Evolutionary conservation across 306 rosid species (phyloP).

Genomic region (Elaeagnus macrophylla): DNA sequence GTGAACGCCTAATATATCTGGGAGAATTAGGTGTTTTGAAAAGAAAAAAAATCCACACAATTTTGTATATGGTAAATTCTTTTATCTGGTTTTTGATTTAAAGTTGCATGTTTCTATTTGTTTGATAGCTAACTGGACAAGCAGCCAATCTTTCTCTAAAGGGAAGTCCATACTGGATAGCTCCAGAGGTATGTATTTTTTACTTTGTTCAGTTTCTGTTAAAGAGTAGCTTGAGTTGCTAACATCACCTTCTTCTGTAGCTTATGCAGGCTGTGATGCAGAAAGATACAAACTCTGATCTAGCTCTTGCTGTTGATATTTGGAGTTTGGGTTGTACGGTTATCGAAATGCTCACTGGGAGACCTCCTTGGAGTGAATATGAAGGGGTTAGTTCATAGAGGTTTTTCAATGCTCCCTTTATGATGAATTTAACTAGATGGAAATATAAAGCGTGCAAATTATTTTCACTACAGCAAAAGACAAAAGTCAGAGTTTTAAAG

Average conservation of each 20-base stretch:
- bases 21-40: no score
- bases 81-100: no score
- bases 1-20: no score
- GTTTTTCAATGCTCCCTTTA: not conserved
- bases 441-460: not conserved
- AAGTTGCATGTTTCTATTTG: slow-evolving; percentile 19
- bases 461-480: not conserved
- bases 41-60: no score
- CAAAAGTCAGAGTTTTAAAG: no score
- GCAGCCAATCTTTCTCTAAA: slow-evolving; percentile 71
- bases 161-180: slow-evolving; percentile 99
- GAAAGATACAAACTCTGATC: slow-evolving; percentile 68
- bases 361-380: slow-evolving; percentile 91
- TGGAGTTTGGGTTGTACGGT: slow-evolving; percentile 99
- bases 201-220: slow-evolving; percentile 6
- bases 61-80: no score
- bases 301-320: slow-evolving; percentile 83
- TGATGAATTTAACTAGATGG: not conserved
- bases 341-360: slow-evolving; percentile 85
- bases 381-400: slow-evolving; percentile 66
- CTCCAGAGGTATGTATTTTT: slow-evolving; percentile 78
- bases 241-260: slow-evolving; percentile 34
- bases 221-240: slow-evolving; percentile 7
- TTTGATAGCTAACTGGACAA: slow-evolving; percentile 71
- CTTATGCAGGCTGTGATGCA: slow-evolving; percentile 73